Percentiles rank a stretch among this genome's conserved stretches.
Evolutionary conservation across 2,329 filamentous ascomycete genomes (phyloP).

Genomic region (Exophiala phaeomuriformis): DNA sequence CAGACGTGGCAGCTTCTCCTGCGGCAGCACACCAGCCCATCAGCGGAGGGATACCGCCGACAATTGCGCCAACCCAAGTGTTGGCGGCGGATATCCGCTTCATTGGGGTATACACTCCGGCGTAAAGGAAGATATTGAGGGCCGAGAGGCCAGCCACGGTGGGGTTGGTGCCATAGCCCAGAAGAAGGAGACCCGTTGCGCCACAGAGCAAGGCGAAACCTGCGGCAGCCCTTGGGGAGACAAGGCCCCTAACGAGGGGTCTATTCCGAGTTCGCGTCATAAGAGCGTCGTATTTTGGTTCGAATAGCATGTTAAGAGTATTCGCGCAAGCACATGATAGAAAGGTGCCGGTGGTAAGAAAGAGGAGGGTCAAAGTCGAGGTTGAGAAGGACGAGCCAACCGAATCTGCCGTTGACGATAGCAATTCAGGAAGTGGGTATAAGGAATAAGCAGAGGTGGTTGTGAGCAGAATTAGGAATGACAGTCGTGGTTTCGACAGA

Average conservation of each 20-base stretch:
- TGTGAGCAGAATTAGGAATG: constrained; percentile 81
- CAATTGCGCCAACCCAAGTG: constrained; percentile 89
- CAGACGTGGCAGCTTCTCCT: constrained; percentile 68
- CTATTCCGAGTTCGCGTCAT: constrained; percentile 92
- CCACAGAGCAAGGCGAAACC: constrained; percentile 73
- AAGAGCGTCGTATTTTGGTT: constrained; percentile 77
- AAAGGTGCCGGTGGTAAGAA: constrained; percentile 82
- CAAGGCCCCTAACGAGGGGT: constrained; percentile 73
- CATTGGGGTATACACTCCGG: constrained; percentile 83
- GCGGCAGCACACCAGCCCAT: constrained; percentile 98
- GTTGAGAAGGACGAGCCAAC: constrained; percentile 70
- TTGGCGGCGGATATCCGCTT: constrained; percentile 82
- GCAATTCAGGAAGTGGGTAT: constrained; percentile 83
- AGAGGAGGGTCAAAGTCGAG: constrained; percentile 82
- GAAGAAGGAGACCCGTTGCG: constrained; percentile 57
- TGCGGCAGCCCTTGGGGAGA: constrained; percentile 63
- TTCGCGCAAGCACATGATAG: constrained; percentile 89
- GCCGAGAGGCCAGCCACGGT: constrained; percentile 81
- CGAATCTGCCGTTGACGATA: constrained; percentile 61
- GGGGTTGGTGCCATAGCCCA: constrained; percentile 89
- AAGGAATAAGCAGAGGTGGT: constrained; percentile 87
- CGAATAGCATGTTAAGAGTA: constrained; percentile 94
- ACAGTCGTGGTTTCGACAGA: constrained; percentile 90
- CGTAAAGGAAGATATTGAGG: constrained; percentile 81
- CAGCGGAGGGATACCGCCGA: constrained; percentile 86